Evolutionary conservation across 2,329 filamentous ascomycete genomes (phyloP).

Genomic region (Monilinia polystroma): DNA sequence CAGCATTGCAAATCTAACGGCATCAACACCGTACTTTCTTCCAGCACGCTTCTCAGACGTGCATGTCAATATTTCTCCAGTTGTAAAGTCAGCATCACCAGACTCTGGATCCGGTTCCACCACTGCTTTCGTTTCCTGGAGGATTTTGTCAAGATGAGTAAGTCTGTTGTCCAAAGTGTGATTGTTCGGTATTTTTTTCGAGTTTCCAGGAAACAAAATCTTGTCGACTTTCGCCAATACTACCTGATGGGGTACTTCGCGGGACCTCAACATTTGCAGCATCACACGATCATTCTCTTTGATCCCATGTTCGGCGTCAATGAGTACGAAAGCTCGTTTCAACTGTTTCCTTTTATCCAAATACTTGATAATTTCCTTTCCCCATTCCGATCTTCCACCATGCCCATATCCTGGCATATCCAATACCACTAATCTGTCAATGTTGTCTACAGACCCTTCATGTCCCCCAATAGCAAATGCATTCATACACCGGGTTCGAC

Average conservation of each 20-base stretch:
- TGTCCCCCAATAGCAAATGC: constrained; percentile 58
- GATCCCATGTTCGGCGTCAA: constrained; percentile 62
- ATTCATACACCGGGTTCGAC: constrained; percentile 64
- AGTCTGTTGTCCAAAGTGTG: constrained; percentile 40
- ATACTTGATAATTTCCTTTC: constrained; percentile 67
- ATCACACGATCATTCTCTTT: constrained; percentile 60
- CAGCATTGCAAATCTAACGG: constrained; percentile 63
- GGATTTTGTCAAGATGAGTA: constrained; percentile 42
- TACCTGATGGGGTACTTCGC: constrained; percentile 62
- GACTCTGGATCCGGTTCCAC: constrained; percentile 45
- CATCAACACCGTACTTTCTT: constrained; percentile 57
- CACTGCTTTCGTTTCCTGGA: constrained; percentile 43
- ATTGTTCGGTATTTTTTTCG: constrained; percentile 38
- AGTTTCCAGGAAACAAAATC: constrained; percentile 43
- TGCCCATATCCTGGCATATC: constrained; percentile 73
- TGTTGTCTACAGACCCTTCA: constrained; percentile 29
- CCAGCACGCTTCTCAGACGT: constrained; percentile 51
- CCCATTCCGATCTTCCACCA: constrained; percentile 61
- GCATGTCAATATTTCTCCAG: constrained; percentile 61
- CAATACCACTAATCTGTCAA: constrained; percentile 53
- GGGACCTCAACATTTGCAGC: constrained; percentile 53
- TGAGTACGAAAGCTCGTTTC: constrained; percentile 59
- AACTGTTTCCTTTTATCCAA: constrained; percentile 59
- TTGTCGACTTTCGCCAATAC: constrained; percentile 67
- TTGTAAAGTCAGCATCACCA: constrained; percentile 42